A percentile compares a stretch with the other conserved stretches of the same genome.
These are phyloP conservation scores for Clarireedia monteithiana DNA, from an alignment of 2,329 filamentous ascomycete genomes.

Conservation along the genomic window DNA sequence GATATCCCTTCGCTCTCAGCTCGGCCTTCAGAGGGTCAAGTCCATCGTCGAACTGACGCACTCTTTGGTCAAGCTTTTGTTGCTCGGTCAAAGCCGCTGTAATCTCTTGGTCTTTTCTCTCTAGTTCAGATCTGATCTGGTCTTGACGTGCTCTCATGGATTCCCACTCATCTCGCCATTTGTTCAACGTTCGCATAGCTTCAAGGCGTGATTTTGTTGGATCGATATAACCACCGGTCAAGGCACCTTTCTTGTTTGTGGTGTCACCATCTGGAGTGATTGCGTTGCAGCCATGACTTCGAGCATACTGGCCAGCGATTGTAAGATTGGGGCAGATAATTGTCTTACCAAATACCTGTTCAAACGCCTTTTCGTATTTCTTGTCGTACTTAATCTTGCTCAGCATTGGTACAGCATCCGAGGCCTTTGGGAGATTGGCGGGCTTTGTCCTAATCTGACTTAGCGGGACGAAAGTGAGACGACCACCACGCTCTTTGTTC, in stretches of 20 bases:
- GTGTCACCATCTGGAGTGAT: conserved; percentile 94
- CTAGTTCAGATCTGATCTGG: conserved; percentile 62
- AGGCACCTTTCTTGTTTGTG: conserved; percentile 87
- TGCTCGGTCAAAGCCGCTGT: conserved; percentile 78
- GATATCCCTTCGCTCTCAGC: conserved; percentile 63
- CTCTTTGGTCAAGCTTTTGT: conserved; percentile 73
- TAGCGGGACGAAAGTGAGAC: conserved; percentile 91
- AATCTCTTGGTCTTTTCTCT: conserved; percentile 79
- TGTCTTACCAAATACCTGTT: conserved; percentile 91
- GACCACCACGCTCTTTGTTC: conserved; percentile 70
- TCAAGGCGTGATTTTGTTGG: conserved; percentile 79
- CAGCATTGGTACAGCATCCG: conserved; percentile 80
- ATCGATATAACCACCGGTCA: conserved; percentile 93
- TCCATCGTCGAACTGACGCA: conserved; percentile 70
- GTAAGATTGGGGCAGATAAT: conserved; percentile 88
- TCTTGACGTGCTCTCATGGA: conserved; percentile 52
- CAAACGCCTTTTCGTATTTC: conserved; percentile 75
- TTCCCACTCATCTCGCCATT: conserved; percentile 70
- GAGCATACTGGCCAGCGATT: conserved; percentile 82
- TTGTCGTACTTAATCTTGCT: conserved; percentile 75
- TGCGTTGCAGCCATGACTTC: conserved; percentile 83
- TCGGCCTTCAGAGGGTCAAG: conserved; percentile 75
- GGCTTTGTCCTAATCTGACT: conserved; percentile 67
- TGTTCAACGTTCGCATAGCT: conserved; percentile 67
- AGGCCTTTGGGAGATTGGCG: conserved; percentile 72